Evolutionary conservation across 2,329 filamentous ascomycete genomes (phyloP), one percentile per base, ranked within the genome.

Genomic region (Colletotrichum liriopes): DNA sequence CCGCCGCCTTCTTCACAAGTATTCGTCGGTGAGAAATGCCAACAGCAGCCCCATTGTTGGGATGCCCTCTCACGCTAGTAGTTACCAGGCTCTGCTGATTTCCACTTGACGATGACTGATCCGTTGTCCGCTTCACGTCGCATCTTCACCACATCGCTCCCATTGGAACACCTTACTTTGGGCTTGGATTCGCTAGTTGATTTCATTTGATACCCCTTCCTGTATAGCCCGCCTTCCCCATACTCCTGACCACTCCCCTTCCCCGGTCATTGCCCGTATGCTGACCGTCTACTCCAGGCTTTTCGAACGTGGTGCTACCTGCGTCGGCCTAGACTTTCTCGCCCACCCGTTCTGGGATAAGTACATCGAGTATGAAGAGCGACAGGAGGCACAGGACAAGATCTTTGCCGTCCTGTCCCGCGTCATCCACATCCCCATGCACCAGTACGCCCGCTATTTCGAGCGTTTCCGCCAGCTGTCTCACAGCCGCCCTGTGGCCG

Each of bases 321-420:
- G 90, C 77, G 95, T 98, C 51, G 96, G 96, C 20, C 88, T 98
- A 23, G 96, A 99, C 83, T 99, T 98, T 80, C 88, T 98, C 39
- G 93, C 95, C 2, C 95, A 98, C 80, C 95, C 95, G 1, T 98
- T 99, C 84, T 99, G 96, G 96, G 96, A 99, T 82, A 98, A 98
- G 84, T 99, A 98, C 79, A 91, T 99, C 75, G 96, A 98, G 80
- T 98, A 97, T 78, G 96, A 98, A 81, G 95, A 98, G 81, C 93
- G 95, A 1, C 87, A 96, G 73, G 95, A 98, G 78, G 91, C 93
- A 0, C 90, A 93, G 18, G 94, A 97, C 74, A 94, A 91, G 78
- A 94, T 98, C 66, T 97, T 97, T 77, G 91, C 90, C 51, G 94
- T 99, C 67, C 88, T 98, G 64, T 88, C 89, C 73, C 93, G 95